Evolutionary conservation across 1,284 basidiomycete species (phyloP).

Genomic region (Cryptococcus sp.): DNA sequence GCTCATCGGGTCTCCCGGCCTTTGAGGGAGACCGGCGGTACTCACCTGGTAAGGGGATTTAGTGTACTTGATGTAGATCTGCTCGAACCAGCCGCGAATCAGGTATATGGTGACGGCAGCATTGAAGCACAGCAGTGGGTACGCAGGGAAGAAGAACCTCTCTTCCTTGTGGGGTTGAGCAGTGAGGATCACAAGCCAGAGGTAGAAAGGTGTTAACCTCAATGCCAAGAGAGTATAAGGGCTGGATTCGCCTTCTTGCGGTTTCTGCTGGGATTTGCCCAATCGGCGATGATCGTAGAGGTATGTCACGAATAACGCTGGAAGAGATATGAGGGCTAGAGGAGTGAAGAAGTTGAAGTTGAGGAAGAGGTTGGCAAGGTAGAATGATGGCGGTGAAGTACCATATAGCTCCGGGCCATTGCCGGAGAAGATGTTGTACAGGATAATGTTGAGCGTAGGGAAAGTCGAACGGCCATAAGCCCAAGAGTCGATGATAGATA

Average conservation of each 20-base stretch:
- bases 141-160: slow-evolving; percentile 94
- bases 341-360: slow-evolving; percentile 89
- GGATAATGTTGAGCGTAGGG: slow-evolving; percentile 89
- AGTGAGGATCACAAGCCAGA: slow-evolving; percentile 81
- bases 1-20: background rate
- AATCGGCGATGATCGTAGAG: slow-evolving; percentile 75
- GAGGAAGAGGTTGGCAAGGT: slow-evolving; percentile 80
- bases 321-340: slow-evolving; percentile 77
- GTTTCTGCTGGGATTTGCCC: slow-evolving; percentile 62
- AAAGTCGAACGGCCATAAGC: slow-evolving; percentile 80
- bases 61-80: slow-evolving; percentile 69
- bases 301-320: slow-evolving; percentile 76
- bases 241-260: slow-evolving; percentile 65
- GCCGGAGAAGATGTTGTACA: slow-evolving; percentile 81
- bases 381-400: slow-evolving; percentile 81
- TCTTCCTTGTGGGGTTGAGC: slow-evolving; percentile 95
- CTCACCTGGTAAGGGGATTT: slow-evolving; percentile 79
- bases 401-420: slow-evolving; percentile 87
- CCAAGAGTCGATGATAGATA: slow-evolving; percentile 77
- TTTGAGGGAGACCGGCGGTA: slow-evolving; percentile 11
- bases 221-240: slow-evolving; percentile 74
- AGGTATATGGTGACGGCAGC: slow-evolving; percentile 84
- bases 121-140: slow-evolving; percentile 90
- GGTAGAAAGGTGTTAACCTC: slow-evolving; percentile 79
- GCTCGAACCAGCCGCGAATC: slow-evolving; percentile 80